Evolutionary conservation across 179 eudicot genomes (phyloP).

Genomic region (Drosera spatulata): DNA sequence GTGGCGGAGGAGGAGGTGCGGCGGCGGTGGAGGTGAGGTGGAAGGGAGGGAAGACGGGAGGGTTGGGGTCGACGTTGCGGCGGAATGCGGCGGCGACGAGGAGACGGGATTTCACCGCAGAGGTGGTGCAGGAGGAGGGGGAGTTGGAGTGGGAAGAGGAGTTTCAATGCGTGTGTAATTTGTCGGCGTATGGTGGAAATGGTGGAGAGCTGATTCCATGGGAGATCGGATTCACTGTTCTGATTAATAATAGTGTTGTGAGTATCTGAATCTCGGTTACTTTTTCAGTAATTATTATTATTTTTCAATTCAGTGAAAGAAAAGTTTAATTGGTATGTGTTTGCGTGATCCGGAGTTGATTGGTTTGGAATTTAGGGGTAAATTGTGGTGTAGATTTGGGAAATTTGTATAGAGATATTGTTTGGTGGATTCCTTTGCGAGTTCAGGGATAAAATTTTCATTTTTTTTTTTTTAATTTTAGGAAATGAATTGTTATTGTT

Average conservation of each 20-base stretch:
- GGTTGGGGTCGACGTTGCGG: constrained; percentile 13
- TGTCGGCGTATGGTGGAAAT: constrained; percentile 47
- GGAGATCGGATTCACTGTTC: constrained; percentile 63
- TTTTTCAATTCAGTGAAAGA: background rate
- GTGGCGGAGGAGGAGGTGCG: constrained; percentile 8
- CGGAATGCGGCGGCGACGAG: constrained; percentile 8
- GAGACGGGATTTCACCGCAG: constrained; percentile 7
- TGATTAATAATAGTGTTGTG: background rate
- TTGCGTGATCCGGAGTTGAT: background rate
- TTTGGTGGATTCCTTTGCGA: too few relatives aligned
- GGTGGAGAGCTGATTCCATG: constrained; percentile 53
- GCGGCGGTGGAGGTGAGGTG: constrained; percentile 69
- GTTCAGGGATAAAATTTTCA: too few relatives aligned
- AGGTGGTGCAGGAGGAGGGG: constrained; percentile 36
- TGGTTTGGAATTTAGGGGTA: too few relatives aligned
- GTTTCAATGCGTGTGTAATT: constrained; percentile 43
- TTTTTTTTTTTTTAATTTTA: too few relatives aligned
- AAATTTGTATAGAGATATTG: too few relatives aligned
- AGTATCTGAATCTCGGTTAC: too few relatives aligned
- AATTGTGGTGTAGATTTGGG: too few relatives aligned
- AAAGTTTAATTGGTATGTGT: background rate
- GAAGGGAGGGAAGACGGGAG: constrained; percentile 56
- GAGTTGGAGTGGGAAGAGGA: constrained; percentile 57
- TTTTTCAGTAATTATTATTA: too few relatives aligned
- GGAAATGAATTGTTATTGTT: too few relatives aligned